These are phyloP conservation scores for Arthrobotrys entomopaga DNA, from an alignment of 2,329 filamentous ascomycete species.

Conservation along the genomic window DNA sequence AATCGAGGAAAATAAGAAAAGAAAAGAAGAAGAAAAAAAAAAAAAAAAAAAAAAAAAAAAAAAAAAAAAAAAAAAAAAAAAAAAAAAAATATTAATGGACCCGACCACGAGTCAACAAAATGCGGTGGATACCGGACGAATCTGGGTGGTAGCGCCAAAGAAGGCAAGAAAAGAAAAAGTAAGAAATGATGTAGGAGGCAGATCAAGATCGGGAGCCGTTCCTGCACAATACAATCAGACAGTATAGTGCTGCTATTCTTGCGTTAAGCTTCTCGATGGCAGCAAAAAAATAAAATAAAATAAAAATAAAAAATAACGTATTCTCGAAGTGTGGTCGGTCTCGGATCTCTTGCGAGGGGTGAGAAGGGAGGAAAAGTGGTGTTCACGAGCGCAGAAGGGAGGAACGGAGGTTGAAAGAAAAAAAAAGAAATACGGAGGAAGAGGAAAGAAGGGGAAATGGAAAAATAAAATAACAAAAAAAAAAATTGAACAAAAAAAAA, in stretches of 20 bases:
- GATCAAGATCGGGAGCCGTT: constrained; percentile 53
- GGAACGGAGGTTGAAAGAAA: constrained; percentile 34
- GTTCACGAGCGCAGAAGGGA: constrained; percentile 52
- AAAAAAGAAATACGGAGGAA: constrained; percentile 41
- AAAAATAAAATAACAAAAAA: constrained; percentile 49
- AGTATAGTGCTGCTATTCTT: constrained; percentile 9
- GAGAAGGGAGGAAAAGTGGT: constrained; percentile 50
- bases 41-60: constrained; percentile 49
- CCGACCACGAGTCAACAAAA: constrained; percentile 50
- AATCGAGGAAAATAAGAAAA: constrained; percentile 53
- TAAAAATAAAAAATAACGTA: too few relatives aligned
- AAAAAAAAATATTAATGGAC: constrained; percentile 52
- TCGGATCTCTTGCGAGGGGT: constrained; percentile 55
- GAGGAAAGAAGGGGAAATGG: constrained; percentile 47
- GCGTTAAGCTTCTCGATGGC: constrained; percentile 23
- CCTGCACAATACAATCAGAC: constrained; percentile 48
- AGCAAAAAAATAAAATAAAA: constrained; percentile 25
- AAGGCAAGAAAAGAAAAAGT: constrained; percentile 48
- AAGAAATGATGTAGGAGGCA: constrained; percentile 37
- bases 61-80: constrained; percentile 31
- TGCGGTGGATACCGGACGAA: constrained; percentile 53
- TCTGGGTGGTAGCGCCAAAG: constrained; percentile 54
- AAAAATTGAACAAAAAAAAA: background rate
- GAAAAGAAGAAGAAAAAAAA: constrained; percentile 23
- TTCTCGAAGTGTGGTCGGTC: constrained; percentile 49